Evolutionary conservation across 2,329 filamentous ascomycete species (phyloP).

Genomic region (Nemania abortiva): DNA sequence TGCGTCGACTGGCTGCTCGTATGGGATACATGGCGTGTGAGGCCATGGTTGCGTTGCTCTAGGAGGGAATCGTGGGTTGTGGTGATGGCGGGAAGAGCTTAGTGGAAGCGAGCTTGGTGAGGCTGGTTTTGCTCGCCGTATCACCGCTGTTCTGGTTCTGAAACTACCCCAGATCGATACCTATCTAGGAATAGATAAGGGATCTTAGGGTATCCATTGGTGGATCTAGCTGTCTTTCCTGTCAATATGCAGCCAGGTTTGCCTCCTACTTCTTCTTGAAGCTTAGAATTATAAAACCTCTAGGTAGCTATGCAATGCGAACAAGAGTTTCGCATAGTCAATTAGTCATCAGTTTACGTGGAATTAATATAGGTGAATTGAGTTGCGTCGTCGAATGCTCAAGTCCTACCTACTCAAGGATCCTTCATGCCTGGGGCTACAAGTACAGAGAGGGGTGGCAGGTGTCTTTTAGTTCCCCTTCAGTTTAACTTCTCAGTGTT

Average conservation of each 20-base stretch:
- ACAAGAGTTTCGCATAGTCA: background rate
- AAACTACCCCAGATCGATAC: background rate
- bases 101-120: background rate
- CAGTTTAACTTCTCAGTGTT: conserved; percentile 7
- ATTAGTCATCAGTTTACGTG: background rate
- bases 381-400: background rate
- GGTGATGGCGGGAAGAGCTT: conserved; percentile 13
- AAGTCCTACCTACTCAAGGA: background rate
- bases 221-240: background rate
- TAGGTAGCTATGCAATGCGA: background rate
- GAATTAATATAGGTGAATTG: background rate
- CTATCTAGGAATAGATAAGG: background rate
- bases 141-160: background rate
- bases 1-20: conserved; percentile 33
- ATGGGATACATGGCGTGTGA: conserved; percentile 45
- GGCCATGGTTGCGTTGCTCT: conserved; percentile 35
- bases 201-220: background rate
- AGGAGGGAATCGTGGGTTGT: conserved; percentile 16
- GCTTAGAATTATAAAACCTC: background rate
- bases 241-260: background rate
- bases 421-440: conserved; percentile 3
- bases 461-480: background rate
- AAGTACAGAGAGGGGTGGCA: conserved; percentile 23
- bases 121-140: conserved; percentile 1
- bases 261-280: background rate